These are phyloP conservation scores for Candida wancherniae DNA, from an alignment of 805 yeast species.

Conservation along the genomic window DNA sequence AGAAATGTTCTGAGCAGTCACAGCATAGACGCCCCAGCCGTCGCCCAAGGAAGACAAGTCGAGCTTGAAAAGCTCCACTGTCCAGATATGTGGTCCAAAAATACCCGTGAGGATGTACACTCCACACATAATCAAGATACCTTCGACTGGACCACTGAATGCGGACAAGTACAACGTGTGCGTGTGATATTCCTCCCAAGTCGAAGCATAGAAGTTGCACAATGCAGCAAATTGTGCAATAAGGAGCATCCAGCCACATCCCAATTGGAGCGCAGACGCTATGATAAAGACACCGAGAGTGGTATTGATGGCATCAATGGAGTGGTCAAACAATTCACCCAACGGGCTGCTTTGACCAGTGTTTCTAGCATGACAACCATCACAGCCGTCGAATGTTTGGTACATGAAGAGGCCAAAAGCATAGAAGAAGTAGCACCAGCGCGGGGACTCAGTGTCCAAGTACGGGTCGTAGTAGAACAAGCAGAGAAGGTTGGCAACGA, in stretches of 20 bases:
- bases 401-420: slow-evolving; percentile 83
- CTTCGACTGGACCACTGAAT: slow-evolving; percentile 94
- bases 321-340: slow-evolving; percentile 93
- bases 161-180: slow-evolving; percentile 72
- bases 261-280: slow-evolving; percentile 72
- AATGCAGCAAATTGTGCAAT: slow-evolving; percentile 69
- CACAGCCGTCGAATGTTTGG: slow-evolving; percentile 95
- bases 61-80: slow-evolving; percentile 35
- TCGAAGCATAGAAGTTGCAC: slow-evolving; percentile 79
- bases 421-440: slow-evolving; percentile 71
- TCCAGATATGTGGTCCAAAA: slow-evolving; percentile 70
- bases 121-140: slow-evolving; percentile 60
- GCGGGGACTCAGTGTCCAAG: slow-evolving; percentile 55
- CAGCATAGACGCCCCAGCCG: slow-evolving; percentile 18
- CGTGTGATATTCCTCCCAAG: slow-evolving; percentile 96
- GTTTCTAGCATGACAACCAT: slow-evolving; percentile 91
- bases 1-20: slow-evolving; percentile 43
- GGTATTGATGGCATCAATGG: slow-evolving; percentile 70
- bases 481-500: slow-evolving; percentile 56
- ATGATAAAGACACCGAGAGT: slow-evolving; percentile 72
- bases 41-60: slow-evolving; percentile 33
- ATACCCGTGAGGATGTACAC: slow-evolving; percentile 61
- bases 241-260: slow-evolving; percentile 57
- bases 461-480: slow-evolving; percentile 73
- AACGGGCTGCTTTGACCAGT: slow-evolving; percentile 94